A percentile compares a stretch with the other conserved stretches of the same genome.
Conservation (phyloP, 2,329 filamentous ascomycete genomes). For the Sporothrix humicola region DNA sequence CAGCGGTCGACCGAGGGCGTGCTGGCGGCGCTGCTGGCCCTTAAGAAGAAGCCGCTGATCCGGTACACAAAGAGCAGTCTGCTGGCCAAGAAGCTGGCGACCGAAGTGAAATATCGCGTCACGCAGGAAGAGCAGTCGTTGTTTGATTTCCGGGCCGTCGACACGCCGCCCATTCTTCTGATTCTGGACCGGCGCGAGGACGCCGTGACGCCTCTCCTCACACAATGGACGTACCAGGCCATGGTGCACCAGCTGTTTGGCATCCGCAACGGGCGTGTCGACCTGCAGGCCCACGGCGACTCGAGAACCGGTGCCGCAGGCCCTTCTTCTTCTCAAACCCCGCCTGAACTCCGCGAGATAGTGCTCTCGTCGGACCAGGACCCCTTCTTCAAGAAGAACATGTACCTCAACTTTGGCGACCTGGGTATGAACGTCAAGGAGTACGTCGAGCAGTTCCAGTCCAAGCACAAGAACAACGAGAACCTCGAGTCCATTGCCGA, state of each 20-base stretch:
- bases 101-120: constrained; percentile 89
- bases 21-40: constrained; percentile 78
- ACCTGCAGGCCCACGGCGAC: constrained; percentile 76
- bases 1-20: constrained; percentile 87
- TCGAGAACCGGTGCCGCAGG: constrained; percentile 50
- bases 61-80: constrained; percentile 91
- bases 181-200: constrained; percentile 92
- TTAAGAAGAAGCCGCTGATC: constrained; percentile 97
- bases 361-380: constrained; percentile 96
- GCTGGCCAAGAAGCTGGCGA: constrained; percentile 88
- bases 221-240: constrained; percentile 99
- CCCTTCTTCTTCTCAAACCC: constrained; percentile 60
- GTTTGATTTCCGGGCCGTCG: constrained; percentile 93
- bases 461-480: constrained; percentile 93
- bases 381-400: constrained; percentile 98
- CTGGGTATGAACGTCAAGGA: constrained; percentile 96
- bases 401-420: constrained; percentile 97
- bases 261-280: constrained; percentile 92
- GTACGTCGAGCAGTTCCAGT: constrained; percentile 97
- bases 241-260: constrained; percentile 98
- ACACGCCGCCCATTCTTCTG: constrained; percentile 91
- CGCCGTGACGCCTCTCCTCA: constrained; percentile 89
- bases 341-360: constrained; percentile 89
- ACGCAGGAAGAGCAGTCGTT: constrained; percentile 95
- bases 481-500: constrained; percentile 97